Evolutionary conservation across 148 eudicot species (phyloP).

Genomic region (Amaranthus palmeri): DNA sequence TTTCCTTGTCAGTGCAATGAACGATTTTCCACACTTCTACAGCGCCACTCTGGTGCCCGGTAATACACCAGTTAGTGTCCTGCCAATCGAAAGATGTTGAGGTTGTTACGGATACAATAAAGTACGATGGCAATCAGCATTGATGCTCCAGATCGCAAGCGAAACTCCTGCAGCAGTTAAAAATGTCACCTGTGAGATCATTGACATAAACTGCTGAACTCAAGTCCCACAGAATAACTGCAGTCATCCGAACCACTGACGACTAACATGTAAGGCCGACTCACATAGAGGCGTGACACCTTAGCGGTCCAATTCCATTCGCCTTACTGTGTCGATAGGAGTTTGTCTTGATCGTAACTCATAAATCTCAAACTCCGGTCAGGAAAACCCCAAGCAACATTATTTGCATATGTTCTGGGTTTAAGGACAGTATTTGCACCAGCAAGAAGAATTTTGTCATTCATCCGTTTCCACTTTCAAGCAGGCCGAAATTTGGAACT

Average conservation of each 20-base stretch:
- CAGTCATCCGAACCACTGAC: constrained; percentile 93
- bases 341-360: constrained; percentile 75
- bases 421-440: constrained; percentile 65
- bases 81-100: constrained; percentile 75
- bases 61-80: constrained; percentile 78
- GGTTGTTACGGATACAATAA: constrained; percentile 69
- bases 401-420: constrained; percentile 73
- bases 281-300: constrained; percentile 70
- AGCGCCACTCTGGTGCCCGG: constrained; percentile 94
- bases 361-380: constrained; percentile 84
- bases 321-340: constrained; percentile 66
- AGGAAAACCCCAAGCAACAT: constrained; percentile 93
- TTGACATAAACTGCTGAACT: constrained; percentile 85
- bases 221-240: constrained; percentile 82
- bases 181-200: constrained; percentile 77
- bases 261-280: constrained; percentile 94
- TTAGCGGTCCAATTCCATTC: constrained; percentile 56
- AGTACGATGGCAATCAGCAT: constrained; percentile 90
- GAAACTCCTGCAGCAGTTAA: constrained; percentile 83
- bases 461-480: neutral
- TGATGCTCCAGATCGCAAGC: constrained; percentile 89
- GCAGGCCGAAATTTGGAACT: too few species aligned
- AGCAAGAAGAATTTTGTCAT: constrained; percentile 69
- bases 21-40: constrained; percentile 90
- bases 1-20: constrained; percentile 48